Evolutionary conservation across 2,329 filamentous ascomycete species (phyloP), one percentile per base, ranked within the genome.

Genomic region (Westerdykella aurantiaca): DNA sequence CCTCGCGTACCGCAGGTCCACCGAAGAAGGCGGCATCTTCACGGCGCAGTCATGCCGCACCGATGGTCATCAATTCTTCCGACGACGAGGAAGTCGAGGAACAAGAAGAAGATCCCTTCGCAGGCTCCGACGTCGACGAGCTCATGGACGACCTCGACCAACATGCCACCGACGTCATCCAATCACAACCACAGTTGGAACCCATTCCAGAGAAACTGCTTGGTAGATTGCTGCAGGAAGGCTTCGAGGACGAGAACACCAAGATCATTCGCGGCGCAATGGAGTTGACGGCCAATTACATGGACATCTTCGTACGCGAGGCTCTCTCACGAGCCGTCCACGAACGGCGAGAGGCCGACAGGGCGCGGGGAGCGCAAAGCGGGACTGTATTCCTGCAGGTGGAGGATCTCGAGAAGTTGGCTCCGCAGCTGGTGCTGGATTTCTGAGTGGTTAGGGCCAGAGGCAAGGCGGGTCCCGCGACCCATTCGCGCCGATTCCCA

Each of bases 281-380:
- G 63, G 76, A 72, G 6, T 79, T 89, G 1, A 78, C 90, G 46
- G 85, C 82, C 12, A 88, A 85, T 69, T 97, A 97, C 64, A 78
- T 96, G 67, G 88, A 96, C 67, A 80, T 91, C 0, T 97, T 96
- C 69, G 85, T 95, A 42, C 78, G 86, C 49, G 91, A 97, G 71
- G 88, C 88, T 1, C 82, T 97, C 62, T 88, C 88, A 13, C 72
- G 91, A 60, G 83, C 87, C 33, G 80, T 82, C 9, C 81, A 82
- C 46, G 85, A 88, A 72, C 83, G 84, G 61, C 73, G 65, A 34
- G 69, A 74, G 66, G 65, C 66, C 29, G 64, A 50, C n/a, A 57
- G 60, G 43, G 46, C 56, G 41, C 25, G 25, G 2, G 4, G 25
- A 29, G 33, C 5, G n/a, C 33, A 18, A 13, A 35, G 33, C n/a